Evolutionary conservation across 352 stramenopile genomes (phyloP).

Genomic region (Phytophthora ramorum): DNA sequence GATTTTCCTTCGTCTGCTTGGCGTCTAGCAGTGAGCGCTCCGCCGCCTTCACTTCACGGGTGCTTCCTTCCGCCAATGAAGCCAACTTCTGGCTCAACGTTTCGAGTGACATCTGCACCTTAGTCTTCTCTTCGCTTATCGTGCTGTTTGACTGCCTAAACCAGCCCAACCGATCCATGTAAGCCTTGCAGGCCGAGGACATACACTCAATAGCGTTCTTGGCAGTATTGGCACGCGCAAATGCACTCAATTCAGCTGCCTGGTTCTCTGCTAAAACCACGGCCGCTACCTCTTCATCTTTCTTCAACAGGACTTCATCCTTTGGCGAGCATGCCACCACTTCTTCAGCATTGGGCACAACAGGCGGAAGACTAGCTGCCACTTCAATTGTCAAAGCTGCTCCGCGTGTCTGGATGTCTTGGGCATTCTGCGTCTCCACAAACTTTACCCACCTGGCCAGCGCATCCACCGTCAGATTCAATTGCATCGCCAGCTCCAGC

Average conservation of each 20-base stretch:
- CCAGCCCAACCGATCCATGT: conserved; percentile 49
- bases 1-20: conserved; percentile 38
- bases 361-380: conserved; percentile 30
- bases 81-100: conserved; percentile 33
- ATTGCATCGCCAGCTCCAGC: conserved; percentile 42
- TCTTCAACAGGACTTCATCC: conserved; percentile 24
- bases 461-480: conserved; percentile 51
- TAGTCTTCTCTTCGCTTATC: conserved; percentile 22
- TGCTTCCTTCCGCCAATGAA: conserved; percentile 21
- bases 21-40: conserved; percentile 34
- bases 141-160: conserved; percentile 23
- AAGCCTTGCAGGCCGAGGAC: conserved; percentile 44
- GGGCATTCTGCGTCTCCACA: conserved; percentile 15
- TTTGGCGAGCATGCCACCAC: conserved; percentile 15
- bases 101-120: conserved; percentile 33
- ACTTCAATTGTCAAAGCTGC: conserved; percentile 24
- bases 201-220: conserved; percentile 53
- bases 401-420: conserved; percentile 25
- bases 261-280: conserved; percentile 29
- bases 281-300: conserved; percentile 33
- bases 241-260: conserved; percentile 27
- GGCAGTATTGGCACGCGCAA: conserved; percentile 43
- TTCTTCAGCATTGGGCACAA: conserved; percentile 29
- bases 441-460: conserved; percentile 46
- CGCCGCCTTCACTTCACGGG: conserved; percentile 28